phyloP scores from a whole-genome alignment of 192 early-diverging fungal species.

The Geranomyces variabilis region DNA sequence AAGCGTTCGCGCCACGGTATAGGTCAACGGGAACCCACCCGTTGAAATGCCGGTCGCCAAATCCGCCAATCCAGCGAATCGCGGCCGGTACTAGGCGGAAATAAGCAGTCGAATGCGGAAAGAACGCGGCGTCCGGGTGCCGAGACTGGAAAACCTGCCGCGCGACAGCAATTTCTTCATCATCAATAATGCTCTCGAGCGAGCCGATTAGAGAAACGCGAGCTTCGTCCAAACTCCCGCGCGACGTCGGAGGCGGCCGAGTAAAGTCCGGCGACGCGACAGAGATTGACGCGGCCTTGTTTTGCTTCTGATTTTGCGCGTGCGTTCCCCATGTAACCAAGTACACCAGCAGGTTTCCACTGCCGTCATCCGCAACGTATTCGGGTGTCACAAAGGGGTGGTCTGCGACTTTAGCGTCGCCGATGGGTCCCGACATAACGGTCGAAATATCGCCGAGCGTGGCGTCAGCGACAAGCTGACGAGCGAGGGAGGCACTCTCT shows the following conservation, averaged over 20 bases:
- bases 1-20: not conserved
- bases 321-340: slow-evolving; percentile 29
- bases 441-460: slow-evolving; percentile 14
- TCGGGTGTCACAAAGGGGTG: slow-evolving; percentile 23
- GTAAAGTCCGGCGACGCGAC: slow-evolving; percentile 19
- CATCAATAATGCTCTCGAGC: slow-evolving; percentile 1
- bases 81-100: slow-evolving; percentile 7
- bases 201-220: slow-evolving; percentile 19
- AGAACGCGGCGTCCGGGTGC: slow-evolving; percentile 16
- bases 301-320: not conserved
- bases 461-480: not conserved
- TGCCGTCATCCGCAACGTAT: slow-evolving; percentile 21
- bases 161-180: slow-evolving; percentile 8
- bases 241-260: slow-evolving; percentile 3
- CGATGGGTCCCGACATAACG: not conserved
- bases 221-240: slow-evolving; percentile 24
- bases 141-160: not conserved
- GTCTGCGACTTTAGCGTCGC: not conserved
- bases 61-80: slow-evolving; percentile 29
- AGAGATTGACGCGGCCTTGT: slow-evolving; percentile 9
- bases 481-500: slow-evolving; percentile 11
- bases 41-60: slow-evolving; percentile 27
- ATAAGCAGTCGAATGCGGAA: slow-evolving; percentile 24
- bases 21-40: slow-evolving; percentile 12
- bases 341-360: slow-evolving; percentile 16